Base-by-base conservation (phyloP, 306 rosid species). In the Psophocarpus tetragonolobus region DNA sequence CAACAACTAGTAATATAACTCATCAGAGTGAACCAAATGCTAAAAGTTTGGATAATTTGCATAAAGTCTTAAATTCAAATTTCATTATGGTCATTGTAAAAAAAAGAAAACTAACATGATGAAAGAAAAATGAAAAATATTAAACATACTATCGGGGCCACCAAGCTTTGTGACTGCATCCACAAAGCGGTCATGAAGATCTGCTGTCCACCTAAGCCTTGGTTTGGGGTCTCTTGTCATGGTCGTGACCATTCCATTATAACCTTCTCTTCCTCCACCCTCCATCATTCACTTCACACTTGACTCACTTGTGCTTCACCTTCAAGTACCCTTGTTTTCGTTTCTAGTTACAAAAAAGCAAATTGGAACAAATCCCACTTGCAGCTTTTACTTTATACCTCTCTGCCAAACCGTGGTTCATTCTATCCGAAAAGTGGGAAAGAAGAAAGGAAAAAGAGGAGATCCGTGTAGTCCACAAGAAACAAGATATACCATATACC, bases 151-250 rank as follows among this genome's bases (percentile, higher is more conserved):
- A 3, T 91, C 91, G 6, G 99, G 97, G 83, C 97, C 99, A 80
- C 99, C 99, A 71, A 95, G 99, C 80, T 95, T 95, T 42, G 97
- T 88, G 80, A 95, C 99, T 6, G 97, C 97, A 18, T 92, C 97
- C 2, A 92, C 92, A 57, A 95, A 95, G 8, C 96, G 94, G 58
- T 91, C 93, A 44, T 95, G 97, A 54, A 95, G 97, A 87, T 92
- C 97, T 71, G 93, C 73, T 41, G 99, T 95, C 99, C 99, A 95
- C 77, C 97, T 84, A 9, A 95, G 85, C 85, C 99, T 85, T 0
- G 99, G 97, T 70, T 95, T 95, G 0, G 99, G 91, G 81, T 95
- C 99, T 86, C 99, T 87, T 3, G 91, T 92, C 99, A 92, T 91
- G 72, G 87, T 91, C 98, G 91, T 89, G 87, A 89, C 84, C 79